Base-by-base conservation (phyloP, 106 monocot genomes). In the Phalaenopsis equestris region DNA sequence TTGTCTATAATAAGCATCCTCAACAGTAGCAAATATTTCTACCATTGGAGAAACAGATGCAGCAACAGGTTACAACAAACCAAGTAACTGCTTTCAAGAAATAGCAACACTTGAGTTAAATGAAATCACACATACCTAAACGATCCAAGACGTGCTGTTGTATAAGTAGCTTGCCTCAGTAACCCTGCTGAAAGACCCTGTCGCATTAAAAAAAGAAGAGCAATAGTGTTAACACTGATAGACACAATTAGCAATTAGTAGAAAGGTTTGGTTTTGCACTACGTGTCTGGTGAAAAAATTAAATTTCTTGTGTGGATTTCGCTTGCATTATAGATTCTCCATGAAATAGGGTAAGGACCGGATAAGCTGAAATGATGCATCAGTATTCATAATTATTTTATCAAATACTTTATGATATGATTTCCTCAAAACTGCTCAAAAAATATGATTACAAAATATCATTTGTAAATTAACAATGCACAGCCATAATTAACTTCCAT, bases 161-260 rank as follows among this genome's bases (percentile, higher is more conserved):
- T 90, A 38, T 90, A 90, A 42, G 90, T 90, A 79, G 90, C 90
- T 87, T 90, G 90, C 77, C 90, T 90, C 4, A 90, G 83, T 77
- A 87, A 80, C 56, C 90, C 87, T 83, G 90, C 87, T 58, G 90
- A 87, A 45, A 90, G 79, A 41, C 87, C 89, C 89, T 89, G 81
- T 30, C 80, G 23, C 56, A 88, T 48, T 23, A 30, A 75, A 75
- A 75, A 21, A 75, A 30, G 30, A 45, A 41, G 2, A 73, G 18
- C 15, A 74, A 74, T 74, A 18, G 38, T 74, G 19, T 17, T 41
- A 5, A 74, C 30, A 30, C 30, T 30, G 30, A 30, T 30, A 30
- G 30, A 30, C 30, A 30, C 30, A 43, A 43, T 74, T 74, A 74
- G 0, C 74, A 74, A 5, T 74, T 74, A 42, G 43, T 2, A 43